These are phyloP conservation scores for Aspergillus uvarum DNA, from an alignment of 2,329 filamentous ascomycete genomes.

Conservation along the genomic window DNA sequence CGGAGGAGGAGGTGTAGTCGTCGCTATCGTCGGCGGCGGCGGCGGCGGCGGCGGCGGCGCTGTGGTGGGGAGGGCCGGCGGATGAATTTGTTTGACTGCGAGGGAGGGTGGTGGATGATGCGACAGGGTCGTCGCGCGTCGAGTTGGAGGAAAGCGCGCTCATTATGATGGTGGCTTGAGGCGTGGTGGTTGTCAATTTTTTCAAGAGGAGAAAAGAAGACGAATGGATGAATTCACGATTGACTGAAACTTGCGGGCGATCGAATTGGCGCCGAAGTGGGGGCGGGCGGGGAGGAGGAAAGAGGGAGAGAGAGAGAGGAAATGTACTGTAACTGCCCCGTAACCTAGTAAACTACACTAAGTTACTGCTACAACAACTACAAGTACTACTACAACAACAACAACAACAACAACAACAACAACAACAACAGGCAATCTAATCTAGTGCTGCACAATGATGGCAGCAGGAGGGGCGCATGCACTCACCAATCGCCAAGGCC, in stretches of 20 bases:
- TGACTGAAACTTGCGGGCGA: background rate
- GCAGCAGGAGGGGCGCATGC: background rate
- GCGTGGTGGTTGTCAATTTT: background rate
- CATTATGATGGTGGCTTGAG: background rate
- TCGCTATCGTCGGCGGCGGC: conserved; percentile 14
- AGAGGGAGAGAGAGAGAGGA: no score
- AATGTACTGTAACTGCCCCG: no score
- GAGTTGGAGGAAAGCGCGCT: background rate
- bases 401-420: no score
- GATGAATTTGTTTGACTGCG: conserved; percentile 3
- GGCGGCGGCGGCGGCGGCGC: background rate
- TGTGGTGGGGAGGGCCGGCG: background rate
- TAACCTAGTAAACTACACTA: no score
- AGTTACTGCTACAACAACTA: no score
- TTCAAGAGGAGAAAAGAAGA: background rate
- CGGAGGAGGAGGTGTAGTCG: conserved; percentile 26
- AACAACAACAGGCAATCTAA: no score
- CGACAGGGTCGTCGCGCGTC: background rate
- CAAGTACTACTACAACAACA: no score
- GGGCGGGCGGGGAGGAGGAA: background rate
- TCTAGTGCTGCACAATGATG: background rate
- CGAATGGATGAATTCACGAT: background rate
- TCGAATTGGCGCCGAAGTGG: background rate
- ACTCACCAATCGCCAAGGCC: background rate
- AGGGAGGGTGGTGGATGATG: background rate